Evolutionary conservation across 2,329 filamentous ascomycete species (phyloP), one percentile per base, ranked within the genome.

Genomic region (Monilinia vaccinii-corymbosi): DNA sequence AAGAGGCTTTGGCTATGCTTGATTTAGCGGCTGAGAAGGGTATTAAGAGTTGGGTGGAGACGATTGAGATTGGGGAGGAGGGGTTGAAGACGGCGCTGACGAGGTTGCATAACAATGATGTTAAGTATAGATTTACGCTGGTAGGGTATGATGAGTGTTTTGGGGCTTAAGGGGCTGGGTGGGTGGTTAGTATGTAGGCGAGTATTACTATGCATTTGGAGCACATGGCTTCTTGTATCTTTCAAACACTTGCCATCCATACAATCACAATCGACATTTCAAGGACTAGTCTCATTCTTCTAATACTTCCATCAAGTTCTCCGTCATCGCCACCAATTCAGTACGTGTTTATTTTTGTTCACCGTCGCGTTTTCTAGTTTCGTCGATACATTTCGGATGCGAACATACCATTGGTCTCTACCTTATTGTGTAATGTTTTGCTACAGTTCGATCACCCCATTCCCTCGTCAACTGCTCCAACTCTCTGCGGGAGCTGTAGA

Each of bases 121-220:
- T 91, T 13, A 80, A 79, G 50, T 93, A 90, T 71, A 78, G 89
- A 49, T 88, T 89, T 69, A 89, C 87, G 0, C 71, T 92, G 67
- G 83, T 82, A 13, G 82, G 81, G 28, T 89, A 81, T 69, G 85
- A 89, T 67, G 84, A 87, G 76, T 81, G 75, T 0, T 89, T 89
- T 69, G 81, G 65, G 23, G 61, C 65, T 45, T 63, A 36, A 38
- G 18, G 25, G 36, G 11, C 14, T 23, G 18, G 28, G 4, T 53
- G 23, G 18, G 3, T 32, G 3, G 23, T 16, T 18, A 11, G 14
- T 32, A 55, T 21, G 28, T 53, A 55, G 51, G 51, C 38, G 28
- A 44, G 23, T 34, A 23, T 34, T 11, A 32, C n/a, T 44, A 16
- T 44, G 13, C n/a, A 44, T 44, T 32, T 44, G 25, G 31, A 38